Base-by-base conservation (phyloP, 306 rosid species). In the Dryas alaskensis region DNA sequence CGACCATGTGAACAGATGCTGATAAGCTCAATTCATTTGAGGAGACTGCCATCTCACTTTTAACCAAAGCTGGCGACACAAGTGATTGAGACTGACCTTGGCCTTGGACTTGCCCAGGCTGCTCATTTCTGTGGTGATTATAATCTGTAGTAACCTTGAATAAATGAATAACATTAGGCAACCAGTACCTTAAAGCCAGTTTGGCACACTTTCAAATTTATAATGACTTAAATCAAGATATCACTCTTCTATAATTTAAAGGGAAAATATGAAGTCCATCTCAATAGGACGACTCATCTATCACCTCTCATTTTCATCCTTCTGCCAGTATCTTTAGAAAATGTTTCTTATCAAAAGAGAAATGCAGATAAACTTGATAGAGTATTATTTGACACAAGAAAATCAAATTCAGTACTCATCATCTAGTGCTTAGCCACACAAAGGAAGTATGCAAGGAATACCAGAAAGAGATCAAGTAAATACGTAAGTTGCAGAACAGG, bases 101-200 rank as follows among this genome's bases (percentile, higher is more conserved):
- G 73, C 85, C 86, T 75, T 83, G 90, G 79, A 77, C 81, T 81
- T 85, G 97, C 70, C 61, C 45, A 78, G 87, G 84, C 66, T 80
- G 84, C 55, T 89, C 90, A 75, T 39, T 78, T 74, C 76, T 81
- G 62, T 69, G 81, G 77, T 81, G 79, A 73, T 74, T 85, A 82
- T 83, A 75, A 83, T 90, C 95, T 78, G 88, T 74, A 72, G 86
- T 84, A 87, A 86, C 97, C 97, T 92, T 87, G 71, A 88, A 76
- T 68, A 84, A 83, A 81, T 49, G 60, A 78, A 82, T 60, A 87
- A 65, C 78, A 87, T 86, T 57, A 75, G 78, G 79, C 62, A 85
- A 87, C 3, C 57, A 70, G 81, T 2, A 57, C 4, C 19, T 25
- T 27, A 80, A 75, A 72, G 25, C 39, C 37, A 73, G 3, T 27